A percentile compares a stretch with the other conserved stretches of the same genome.
Conservation (phyloP, 1,284 basidiomycete genomes). For the Pterula multifida region DNA sequence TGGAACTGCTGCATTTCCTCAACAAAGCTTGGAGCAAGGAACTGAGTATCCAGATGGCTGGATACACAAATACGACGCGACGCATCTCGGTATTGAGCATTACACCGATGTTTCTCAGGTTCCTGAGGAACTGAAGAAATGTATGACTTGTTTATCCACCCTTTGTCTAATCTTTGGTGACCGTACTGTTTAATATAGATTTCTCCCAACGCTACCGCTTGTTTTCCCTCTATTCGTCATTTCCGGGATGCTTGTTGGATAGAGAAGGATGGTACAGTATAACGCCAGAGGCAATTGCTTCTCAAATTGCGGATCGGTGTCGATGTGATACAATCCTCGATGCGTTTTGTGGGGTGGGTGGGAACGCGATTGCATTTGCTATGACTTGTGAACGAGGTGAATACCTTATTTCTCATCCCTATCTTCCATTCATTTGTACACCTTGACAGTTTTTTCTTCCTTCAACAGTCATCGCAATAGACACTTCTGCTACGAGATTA, state of each 20-base stretch:
- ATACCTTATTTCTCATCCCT: slow-evolving; percentile 13
- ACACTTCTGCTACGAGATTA: slow-evolving; percentile 74
- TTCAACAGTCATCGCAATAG: slow-evolving; percentile 78
- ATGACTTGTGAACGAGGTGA: slow-evolving; percentile 84
- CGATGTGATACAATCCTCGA: slow-evolving; percentile 78
- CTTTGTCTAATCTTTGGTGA: background rate
- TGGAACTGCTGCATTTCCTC: background rate
- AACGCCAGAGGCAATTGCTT: slow-evolving; percentile 86
- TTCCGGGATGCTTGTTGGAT: slow-evolving; percentile 63
- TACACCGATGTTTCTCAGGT: slow-evolving; percentile 56
- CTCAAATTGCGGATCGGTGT: slow-evolving; percentile 88
- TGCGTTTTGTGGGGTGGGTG: slow-evolving; percentile 95
- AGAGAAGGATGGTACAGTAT: slow-evolving; percentile 96
- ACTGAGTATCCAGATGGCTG: slow-evolving; percentile 9
- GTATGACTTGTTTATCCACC: slow-evolving; percentile 33
- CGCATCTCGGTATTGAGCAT: slow-evolving; percentile 49
- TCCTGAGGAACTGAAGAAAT: slow-evolving; percentile 70
- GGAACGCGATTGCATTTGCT: slow-evolving; percentile 96
- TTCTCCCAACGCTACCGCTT: slow-evolving; percentile 74
- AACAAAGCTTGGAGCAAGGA: background rate
- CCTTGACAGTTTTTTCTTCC: background rate
- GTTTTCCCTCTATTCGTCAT: slow-evolving; percentile 68
- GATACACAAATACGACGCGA: slow-evolving; percentile 48
- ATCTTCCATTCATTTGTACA: slow-evolving; percentile 1
- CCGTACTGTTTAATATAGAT: slow-evolving; percentile 36